phyloP scores from a whole-genome alignment of 345 rosid genomes.

The Gossypium mustelinum region DNA sequence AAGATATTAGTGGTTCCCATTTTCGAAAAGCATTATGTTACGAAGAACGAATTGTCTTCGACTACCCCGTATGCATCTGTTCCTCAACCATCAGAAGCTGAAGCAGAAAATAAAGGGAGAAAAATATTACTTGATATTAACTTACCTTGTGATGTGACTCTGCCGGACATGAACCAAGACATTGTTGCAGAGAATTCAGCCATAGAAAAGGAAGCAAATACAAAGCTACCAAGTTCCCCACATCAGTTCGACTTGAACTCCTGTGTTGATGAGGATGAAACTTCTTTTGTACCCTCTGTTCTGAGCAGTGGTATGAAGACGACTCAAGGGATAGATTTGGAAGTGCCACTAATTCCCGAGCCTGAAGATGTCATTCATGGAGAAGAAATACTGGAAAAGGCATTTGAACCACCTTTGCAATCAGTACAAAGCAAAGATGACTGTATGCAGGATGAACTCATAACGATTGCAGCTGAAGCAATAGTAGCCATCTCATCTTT shows the following conservation, averaged over 20 bases:
- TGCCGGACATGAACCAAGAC: constrained; percentile 37
- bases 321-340: constrained; percentile 60
- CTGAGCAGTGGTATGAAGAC: constrained; percentile 32
- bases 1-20: constrained; percentile 57
- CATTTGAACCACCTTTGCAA: constrained; percentile 26
- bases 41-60: constrained; percentile 36
- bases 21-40: constrained; percentile 33
- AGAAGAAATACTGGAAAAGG: constrained; percentile 33
- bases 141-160: constrained; percentile 62
- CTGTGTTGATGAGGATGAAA: constrained; percentile 61
- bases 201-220: constrained; percentile 34
- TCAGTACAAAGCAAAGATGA: constrained; percentile 29
- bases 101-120: constrained; percentile 36
- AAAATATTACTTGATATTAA: constrained; percentile 60
- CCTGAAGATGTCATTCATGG: constrained; percentile 40
- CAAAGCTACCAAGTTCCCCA: constrained; percentile 33
- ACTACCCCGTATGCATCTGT: constrained; percentile 27
- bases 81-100: constrained; percentile 34
- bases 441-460: constrained; percentile 38
- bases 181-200: constrained; percentile 32
- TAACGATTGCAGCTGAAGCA: constrained; percentile 64
- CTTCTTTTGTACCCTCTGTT: constrained; percentile 32
- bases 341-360: constrained; percentile 58
- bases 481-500: constrained; percentile 66
- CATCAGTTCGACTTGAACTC: constrained; percentile 67